Evolutionary conservation across 2,329 filamentous ascomycete species (phyloP).

Genomic region (Cryoendolithus antarcticus): DNA sequence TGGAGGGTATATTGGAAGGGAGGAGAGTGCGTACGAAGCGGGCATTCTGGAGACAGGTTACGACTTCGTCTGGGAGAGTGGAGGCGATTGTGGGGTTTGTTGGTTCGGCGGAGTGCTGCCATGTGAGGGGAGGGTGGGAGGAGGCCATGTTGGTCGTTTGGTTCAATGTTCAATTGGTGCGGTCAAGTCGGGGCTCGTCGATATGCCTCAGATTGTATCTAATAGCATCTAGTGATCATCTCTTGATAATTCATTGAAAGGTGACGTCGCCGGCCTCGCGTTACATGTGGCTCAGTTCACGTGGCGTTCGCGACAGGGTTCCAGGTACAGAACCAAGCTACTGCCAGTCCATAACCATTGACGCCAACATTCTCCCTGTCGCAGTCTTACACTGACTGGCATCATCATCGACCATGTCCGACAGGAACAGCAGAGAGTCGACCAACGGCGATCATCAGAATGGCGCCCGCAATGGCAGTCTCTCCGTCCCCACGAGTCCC

Average conservation of each 20-base stretch:
- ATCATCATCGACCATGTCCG: slow-evolving; percentile 11
- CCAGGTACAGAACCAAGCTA: no score
- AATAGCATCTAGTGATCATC: no score
- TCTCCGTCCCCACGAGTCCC: slow-evolving; percentile 1
- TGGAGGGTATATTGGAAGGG: slow-evolving; percentile 18
- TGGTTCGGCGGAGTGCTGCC: slow-evolving; percentile 49
- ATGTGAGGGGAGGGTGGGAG: slow-evolving; percentile 18
- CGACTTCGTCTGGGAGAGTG: slow-evolving; percentile 68
- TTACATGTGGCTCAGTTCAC: no score
- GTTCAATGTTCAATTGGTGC: neutral
- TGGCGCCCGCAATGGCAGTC: slow-evolving; percentile 1
- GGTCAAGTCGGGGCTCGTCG: neutral
- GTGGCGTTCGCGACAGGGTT: no score
- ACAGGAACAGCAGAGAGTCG: slow-evolving; percentile 10
- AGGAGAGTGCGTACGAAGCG: slow-evolving; percentile 61
- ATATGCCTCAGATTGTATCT: neutral
- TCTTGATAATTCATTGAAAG: no score
- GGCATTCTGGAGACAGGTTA: slow-evolving; percentile 85
- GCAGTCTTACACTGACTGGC: no score
- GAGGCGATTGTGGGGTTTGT: slow-evolving; percentile 58
- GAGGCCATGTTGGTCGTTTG: slow-evolving; percentile 13
- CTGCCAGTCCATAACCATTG: no score
- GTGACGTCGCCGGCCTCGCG: no score
- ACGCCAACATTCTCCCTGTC: no score
- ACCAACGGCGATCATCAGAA: slow-evolving; percentile 10